Conservation (phyloP, 805 yeast genomes). For the Cyberlindnera xylosilytica region DNA sequence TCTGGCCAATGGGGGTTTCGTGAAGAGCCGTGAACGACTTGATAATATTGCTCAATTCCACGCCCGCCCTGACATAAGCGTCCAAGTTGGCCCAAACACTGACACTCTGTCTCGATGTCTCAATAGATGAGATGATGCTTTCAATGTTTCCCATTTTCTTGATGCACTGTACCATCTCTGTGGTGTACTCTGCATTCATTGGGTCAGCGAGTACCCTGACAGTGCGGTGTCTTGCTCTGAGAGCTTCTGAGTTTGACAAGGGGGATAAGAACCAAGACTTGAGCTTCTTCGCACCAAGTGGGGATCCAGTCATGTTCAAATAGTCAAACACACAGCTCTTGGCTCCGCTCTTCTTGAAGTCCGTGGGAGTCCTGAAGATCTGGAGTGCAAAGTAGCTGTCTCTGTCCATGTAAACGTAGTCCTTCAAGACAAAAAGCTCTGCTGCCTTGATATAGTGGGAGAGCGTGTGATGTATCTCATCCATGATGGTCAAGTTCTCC, state of each 20-base stretch:
- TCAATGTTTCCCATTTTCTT: constrained; percentile 32
- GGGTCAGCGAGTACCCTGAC: constrained; percentile 26
- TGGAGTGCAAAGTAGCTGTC: constrained; percentile 29
- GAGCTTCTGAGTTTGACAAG: constrained; percentile 23
- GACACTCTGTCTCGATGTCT: constrained; percentile 26
- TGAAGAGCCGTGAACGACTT: background rate
- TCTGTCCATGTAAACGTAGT: constrained; percentile 27
- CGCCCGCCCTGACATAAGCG: constrained; percentile 22
- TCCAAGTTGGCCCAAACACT: constrained; percentile 31
- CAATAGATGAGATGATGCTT: constrained; percentile 18
- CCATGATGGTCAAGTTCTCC: constrained; percentile 5
- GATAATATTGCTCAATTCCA: constrained; percentile 14
- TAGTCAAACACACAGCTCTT: constrained; percentile 20
- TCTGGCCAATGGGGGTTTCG: constrained; percentile 12
- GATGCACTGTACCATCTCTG: constrained; percentile 21
- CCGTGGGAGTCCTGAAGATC: constrained; percentile 18
- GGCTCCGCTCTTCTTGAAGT: constrained; percentile 10
- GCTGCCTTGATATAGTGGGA: constrained; percentile 1
- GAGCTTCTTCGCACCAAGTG: constrained; percentile 30
- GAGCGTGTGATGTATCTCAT: constrained; percentile 1
- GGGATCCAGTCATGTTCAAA: constrained; percentile 27
- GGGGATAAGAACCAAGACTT: constrained; percentile 36
- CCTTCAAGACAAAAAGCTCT: constrained; percentile 5
- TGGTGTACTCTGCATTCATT: constrained; percentile 20
- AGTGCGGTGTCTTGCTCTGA: constrained; percentile 30